Evolutionary conservation across 139 green algal genomes (phyloP), one percentile per base, ranked within the genome.

Genomic region (Pleodorina starrii): DNA sequence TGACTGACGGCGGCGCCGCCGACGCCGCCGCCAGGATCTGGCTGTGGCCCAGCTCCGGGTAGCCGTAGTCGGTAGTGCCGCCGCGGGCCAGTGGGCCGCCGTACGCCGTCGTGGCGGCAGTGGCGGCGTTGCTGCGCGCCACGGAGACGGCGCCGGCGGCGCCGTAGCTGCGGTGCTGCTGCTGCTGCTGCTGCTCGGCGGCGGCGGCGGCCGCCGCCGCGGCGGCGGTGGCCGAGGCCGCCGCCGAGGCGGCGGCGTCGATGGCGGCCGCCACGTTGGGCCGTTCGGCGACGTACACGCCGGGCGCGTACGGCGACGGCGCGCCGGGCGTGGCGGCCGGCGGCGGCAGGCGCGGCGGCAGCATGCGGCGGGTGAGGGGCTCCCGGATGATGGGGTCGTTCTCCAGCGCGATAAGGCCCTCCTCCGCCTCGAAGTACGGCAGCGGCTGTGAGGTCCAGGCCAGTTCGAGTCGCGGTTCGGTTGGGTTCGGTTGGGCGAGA

Each of bases 341-440:
- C 38, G 80, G 86, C 32, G 59, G 72, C 38, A 79, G 73, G 14
- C 84, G 57, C 36, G 92, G 89, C 21, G 90, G 89, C 63, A 93
- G 72, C 35, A 89, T 90, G 59, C 74, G 60, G 12, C 87, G 69
- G 25, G 84, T 93, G 60, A 91, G 36, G 7, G 46, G 79, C 74
- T 86, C 38, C 40, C 36, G 68, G 46, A 88, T 88, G 79, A 89
- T 72, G 0, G 90, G 90, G 78, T 95, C 91, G 48, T 77, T 60
- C n/a, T 85, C 40, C 35, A 72, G 69, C 6, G 91, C 92, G 46
- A 86, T 32, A 1, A 95, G 27, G 5, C 94, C 94, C 87, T 96
- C 94, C 87, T 96, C 87, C 14, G 91, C 44, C 0, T 91, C 78
- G 42, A 91, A 96, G 83, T 95, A 96, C 0, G 27, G 25, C 11